Conservation (phyloP, 1,139 yeast species). For the Pichia sp. region DNA sequence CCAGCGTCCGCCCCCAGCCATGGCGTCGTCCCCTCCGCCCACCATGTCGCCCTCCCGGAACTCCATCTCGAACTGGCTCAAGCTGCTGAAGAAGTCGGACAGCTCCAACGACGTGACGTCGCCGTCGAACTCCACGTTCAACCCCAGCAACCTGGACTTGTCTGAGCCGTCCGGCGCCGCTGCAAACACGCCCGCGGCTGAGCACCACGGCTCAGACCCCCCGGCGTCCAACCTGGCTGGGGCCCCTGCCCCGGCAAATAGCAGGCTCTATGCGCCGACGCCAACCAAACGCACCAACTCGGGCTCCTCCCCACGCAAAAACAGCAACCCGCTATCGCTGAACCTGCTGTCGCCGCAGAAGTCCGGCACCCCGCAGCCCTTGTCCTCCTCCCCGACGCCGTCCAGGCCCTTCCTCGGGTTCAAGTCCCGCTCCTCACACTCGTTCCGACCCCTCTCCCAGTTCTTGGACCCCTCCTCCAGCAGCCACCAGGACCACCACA, state of each 20-base stretch:
- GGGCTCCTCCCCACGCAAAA: constrained; percentile 7
- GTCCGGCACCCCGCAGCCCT: constrained; percentile 7
- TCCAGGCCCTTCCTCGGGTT: constrained; percentile 30
- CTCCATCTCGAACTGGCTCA: constrained; percentile 15
- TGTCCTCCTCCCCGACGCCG: constrained; percentile 24
- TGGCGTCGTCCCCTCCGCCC: constrained; percentile 9
- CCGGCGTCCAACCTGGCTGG: not conserved
- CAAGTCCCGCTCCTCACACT: constrained; percentile 31
- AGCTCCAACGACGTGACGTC: constrained; percentile 1
- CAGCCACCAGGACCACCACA: not conserved
- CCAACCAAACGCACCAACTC: not conserved
- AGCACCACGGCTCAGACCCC: too few species aligned
- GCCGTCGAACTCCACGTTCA: not conserved
- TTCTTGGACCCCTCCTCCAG: constrained; percentile 21
- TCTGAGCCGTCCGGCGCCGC: not conserved
- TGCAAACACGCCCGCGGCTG: not conserved
- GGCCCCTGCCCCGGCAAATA: constrained; percentile 8
- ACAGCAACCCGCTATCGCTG: constrained; percentile 11
- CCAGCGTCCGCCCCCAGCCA: not conserved
- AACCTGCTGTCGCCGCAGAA: constrained; percentile 9
- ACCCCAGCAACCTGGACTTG: constrained; percentile 3
- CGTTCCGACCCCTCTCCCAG: constrained; percentile 27
- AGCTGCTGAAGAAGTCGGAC: constrained; percentile 8
- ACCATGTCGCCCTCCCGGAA: constrained; percentile 14
- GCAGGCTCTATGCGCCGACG: not conserved